A percentile compares a stretch with the other conserved stretches of the same genome.
phyloP scores from a whole-genome alignment of 1,284 basidiomycete genomes.

The Pseudozyma pruni region DNA sequence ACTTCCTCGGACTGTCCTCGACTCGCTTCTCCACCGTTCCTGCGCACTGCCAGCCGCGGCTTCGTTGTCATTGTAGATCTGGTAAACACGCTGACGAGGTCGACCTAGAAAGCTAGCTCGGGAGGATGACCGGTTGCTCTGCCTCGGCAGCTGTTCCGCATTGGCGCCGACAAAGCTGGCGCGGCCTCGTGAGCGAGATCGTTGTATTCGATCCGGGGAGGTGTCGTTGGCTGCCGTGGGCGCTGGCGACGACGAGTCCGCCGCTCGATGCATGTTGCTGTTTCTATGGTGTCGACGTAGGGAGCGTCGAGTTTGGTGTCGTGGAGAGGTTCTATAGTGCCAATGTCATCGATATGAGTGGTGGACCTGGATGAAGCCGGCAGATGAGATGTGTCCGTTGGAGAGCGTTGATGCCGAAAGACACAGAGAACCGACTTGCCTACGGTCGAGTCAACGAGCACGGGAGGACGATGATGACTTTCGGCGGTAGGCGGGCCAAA shows the following conservation, averaged over 20 bases:
- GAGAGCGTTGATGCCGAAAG: no score
- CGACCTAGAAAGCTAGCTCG: slow-evolving; percentile 43
- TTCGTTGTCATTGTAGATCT: slow-evolving; percentile 20
- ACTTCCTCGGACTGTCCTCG: slow-evolving; percentile 35
- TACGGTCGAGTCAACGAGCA: not conserved
- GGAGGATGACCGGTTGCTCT: slow-evolving; percentile 29
- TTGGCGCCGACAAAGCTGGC: slow-evolving; percentile 22
- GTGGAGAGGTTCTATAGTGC: no score
- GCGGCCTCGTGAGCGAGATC: slow-evolving; percentile 28
- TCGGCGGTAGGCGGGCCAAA: slow-evolving; percentile 19
- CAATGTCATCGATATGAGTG: no score
- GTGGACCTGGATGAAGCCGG: no score
- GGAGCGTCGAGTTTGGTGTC: no score
- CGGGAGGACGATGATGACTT: not conserved
- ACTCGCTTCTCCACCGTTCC: slow-evolving; percentile 35
- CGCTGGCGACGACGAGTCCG: not conserved
- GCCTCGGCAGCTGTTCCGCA: slow-evolving; percentile 10
- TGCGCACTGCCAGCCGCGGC: not conserved
- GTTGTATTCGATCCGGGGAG: slow-evolving; percentile 18
- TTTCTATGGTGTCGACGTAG: not conserved
- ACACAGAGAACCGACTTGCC: not conserved
- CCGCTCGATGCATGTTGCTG: slow-evolving; percentile 6
- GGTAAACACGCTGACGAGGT: slow-evolving; percentile 38
- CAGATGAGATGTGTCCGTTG: no score
- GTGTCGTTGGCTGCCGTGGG: slow-evolving; percentile 1